phyloP scores from a whole-genome alignment of 1,139 yeast species.

The Sugiyamaella neomexicana region DNA sequence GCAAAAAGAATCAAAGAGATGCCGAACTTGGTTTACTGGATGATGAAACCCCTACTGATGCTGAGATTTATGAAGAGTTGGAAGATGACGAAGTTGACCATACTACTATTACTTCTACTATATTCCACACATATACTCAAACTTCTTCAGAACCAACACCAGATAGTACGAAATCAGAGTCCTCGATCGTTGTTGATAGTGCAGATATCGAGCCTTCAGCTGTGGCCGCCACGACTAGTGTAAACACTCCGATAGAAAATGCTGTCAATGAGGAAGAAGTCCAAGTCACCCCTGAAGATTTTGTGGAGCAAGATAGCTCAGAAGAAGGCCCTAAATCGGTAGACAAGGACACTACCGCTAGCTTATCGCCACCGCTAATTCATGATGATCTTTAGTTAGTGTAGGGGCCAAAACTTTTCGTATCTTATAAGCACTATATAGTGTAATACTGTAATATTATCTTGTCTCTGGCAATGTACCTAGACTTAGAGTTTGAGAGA shows the following conservation, averaged over 20 bases:
- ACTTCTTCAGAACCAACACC: neutral
- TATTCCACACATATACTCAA: constrained; percentile 20
- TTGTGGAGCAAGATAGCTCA: neutral
- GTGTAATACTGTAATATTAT: constrained; percentile 9
- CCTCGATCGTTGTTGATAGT: neutral
- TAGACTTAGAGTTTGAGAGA: neutral
- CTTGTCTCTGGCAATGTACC: neutral
- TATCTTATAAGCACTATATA: constrained; percentile 7
- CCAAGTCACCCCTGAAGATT: neutral
- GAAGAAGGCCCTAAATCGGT: neutral
- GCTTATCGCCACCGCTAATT: neutral
- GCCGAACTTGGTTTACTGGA: constrained; percentile 26
- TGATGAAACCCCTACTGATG: constrained; percentile 16
- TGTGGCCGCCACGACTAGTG: neutral
- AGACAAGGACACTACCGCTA: neutral
- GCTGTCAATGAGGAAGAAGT: neutral
- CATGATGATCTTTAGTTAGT: constrained; percentile 10
- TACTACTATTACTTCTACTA: constrained; percentile 17
- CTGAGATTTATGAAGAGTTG: constrained; percentile 18
- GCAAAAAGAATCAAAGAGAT: constrained; percentile 21
- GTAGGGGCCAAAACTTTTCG: neutral
- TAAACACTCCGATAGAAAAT: constrained; percentile 1
- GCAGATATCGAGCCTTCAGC: constrained; percentile 2
- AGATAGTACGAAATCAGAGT: neutral
- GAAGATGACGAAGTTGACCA: constrained; percentile 23